These are phyloP conservation scores for Nannizzia gypsea DNA, from an alignment of 2,329 filamentous ascomycete species.

Conservation along the genomic window DNA sequence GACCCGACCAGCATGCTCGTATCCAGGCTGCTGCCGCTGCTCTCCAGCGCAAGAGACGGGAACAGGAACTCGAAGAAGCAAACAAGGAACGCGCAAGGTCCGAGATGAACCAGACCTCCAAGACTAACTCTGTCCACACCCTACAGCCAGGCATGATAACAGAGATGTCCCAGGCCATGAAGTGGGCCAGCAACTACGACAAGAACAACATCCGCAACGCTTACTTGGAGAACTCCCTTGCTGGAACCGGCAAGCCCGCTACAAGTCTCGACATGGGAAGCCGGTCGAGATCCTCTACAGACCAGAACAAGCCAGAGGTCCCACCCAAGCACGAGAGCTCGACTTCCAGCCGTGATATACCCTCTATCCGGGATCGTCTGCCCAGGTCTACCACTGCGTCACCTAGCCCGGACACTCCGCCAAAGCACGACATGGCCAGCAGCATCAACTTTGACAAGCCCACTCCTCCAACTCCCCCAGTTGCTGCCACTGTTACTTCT, in stretches of 20 bases:
- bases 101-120: constrained; percentile 46
- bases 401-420: background rate
- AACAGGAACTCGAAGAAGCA: constrained; percentile 42
- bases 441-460: constrained; percentile 5
- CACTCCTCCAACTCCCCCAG: background rate
- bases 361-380: background rate
- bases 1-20: constrained; percentile 79
- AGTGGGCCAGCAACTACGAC: constrained; percentile 93
- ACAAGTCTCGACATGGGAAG: constrained; percentile 29
- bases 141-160: constrained; percentile 72
- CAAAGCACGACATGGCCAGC: background rate
- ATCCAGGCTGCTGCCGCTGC: constrained; percentile 85
- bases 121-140: constrained; percentile 83
- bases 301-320: background rate
- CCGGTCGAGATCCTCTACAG: constrained; percentile 4
- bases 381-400: background rate
- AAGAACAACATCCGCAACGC: constrained; percentile 73
- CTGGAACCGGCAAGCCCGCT: constrained; percentile 53
- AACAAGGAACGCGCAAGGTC: constrained; percentile 44
- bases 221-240: constrained; percentile 64
- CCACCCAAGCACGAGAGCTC: constrained; percentile 26
- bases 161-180: constrained; percentile 86
- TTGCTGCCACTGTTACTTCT: background rate
- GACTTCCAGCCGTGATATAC: constrained; percentile 7
- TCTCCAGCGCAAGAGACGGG: constrained; percentile 58